These are phyloP conservation scores for Fomitopsis betulina DNA, from an alignment of 1,284 basidiomycete species.

Conservation along the genomic window DNA sequence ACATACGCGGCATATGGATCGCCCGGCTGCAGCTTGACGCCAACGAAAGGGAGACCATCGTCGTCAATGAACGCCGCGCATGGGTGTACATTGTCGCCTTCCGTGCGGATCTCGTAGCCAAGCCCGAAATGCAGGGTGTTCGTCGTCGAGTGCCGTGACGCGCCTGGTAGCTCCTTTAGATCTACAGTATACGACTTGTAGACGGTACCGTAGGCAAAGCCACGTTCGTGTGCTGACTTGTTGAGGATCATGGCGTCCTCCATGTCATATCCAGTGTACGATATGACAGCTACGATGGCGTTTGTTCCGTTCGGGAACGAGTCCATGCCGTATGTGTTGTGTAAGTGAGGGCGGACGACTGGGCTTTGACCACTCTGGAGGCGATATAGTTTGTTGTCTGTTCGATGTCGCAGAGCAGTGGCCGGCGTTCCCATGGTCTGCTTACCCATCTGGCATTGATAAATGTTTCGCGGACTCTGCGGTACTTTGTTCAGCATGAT, in stretches of 20 bases:
- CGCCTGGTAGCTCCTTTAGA: conserved; percentile 76
- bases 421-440: conserved; percentile 99
- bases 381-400: conserved; percentile 98
- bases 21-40: conserved; percentile 68
- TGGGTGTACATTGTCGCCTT: conserved; percentile 52
- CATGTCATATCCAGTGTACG: conserved; percentile 99
- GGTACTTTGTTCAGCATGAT: conserved; percentile 4
- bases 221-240: conserved; percentile 97
- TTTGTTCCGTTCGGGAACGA: conserved; percentile 98
- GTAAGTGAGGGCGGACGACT: conserved; percentile 87
- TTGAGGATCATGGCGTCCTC: conserved; percentile 99
- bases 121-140: conserved; percentile 85
- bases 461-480: conserved; percentile 82
- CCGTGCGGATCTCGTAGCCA: conserved; percentile 67
- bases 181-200: conserved; percentile 96
- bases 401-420: conserved; percentile 86
- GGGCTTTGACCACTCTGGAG: conserved; percentile 95
- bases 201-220: conserved; percentile 95
- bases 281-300: conserved; percentile 98
- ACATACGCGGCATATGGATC: conserved; percentile 85
- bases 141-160: conserved; percentile 46
- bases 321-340: conserved; percentile 98
- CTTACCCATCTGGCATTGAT: conserved; percentile 98
- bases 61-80: conserved; percentile 65
- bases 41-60: conserved; percentile 86